These are phyloP conservation scores for Trypanosoma platydactyli DNA, from an alignment of 208 protist species.

Conservation along the genomic window DNA sequence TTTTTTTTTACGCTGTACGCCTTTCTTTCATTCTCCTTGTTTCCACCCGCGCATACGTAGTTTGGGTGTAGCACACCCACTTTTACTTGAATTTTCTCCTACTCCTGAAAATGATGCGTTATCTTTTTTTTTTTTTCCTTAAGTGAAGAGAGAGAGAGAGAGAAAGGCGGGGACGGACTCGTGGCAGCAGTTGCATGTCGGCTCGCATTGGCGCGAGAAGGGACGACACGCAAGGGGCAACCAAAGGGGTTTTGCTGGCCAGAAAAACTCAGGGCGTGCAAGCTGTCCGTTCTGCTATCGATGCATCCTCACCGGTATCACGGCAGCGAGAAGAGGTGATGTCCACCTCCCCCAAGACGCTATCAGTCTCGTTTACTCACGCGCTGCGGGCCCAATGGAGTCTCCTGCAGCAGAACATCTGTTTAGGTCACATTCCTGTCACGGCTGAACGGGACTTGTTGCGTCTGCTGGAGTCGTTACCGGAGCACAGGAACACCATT, in stretches of 20 bases:
- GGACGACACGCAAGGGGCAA: neutral
- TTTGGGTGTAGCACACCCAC: too few relatives aligned
- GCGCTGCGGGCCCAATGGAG: slow-evolving; percentile 55
- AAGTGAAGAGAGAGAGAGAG: neutral
- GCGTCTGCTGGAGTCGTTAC: slow-evolving; percentile 32
- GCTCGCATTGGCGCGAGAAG: neutral
- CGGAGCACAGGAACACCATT: slow-evolving; percentile 30
- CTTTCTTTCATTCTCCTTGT: too few relatives aligned
- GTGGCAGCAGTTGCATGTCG: neutral
- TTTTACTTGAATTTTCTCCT: too few relatives aligned
- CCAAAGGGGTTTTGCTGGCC: neutral
- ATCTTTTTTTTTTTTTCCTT: too few relatives aligned
- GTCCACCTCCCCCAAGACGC: neutral
- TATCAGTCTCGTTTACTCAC: slow-evolving; percentile 33
- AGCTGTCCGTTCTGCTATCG: neutral
- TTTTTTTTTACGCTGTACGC: slow-evolving; percentile 12
- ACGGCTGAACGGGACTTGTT: slow-evolving; percentile 41
- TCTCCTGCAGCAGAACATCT: slow-evolving; percentile 41
- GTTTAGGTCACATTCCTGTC: slow-evolving; percentile 7
- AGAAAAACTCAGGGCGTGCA: neutral
- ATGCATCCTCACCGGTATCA: neutral
- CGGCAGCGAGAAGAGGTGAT: neutral
- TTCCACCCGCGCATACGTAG: too few relatives aligned
- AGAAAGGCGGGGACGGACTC: neutral
- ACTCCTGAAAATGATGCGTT: too few relatives aligned